A percentile compares a stretch with the other conserved stretches of the same genome.
Evolutionary conservation across 1,284 basidiomycete species (phyloP).

Genomic region (Vanrija humicola): DNA sequence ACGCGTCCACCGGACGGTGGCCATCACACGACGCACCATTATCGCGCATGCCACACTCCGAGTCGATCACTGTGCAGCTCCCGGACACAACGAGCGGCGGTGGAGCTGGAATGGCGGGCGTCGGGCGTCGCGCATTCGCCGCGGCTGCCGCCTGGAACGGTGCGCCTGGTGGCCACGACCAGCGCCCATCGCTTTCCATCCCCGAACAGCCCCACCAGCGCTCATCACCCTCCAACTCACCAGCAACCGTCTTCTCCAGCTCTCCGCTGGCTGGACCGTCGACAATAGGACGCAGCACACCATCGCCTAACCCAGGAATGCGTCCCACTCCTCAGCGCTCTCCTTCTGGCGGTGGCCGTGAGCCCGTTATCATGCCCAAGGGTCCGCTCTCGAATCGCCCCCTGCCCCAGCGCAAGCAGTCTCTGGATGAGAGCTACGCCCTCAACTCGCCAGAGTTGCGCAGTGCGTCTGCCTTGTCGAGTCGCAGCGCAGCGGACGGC

Average conservation of each 20-base stretch:
- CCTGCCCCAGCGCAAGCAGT: background rate
- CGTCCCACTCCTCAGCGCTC: background rate
- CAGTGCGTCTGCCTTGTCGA: background rate
- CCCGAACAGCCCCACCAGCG: background rate
- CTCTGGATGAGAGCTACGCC: constrained; percentile 2
- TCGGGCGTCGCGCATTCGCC: constrained; percentile 76
- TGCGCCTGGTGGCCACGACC: constrained; percentile 15
- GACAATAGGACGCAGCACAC: background rate
- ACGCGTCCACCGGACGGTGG: constrained; percentile 5
- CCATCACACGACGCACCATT: constrained; percentile 22
- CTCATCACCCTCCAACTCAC: background rate
- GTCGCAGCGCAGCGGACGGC: background rate
- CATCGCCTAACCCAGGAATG: constrained; percentile 2
- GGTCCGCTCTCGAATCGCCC: constrained; percentile 14
- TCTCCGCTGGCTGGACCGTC: background rate
- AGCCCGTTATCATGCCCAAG: constrained; percentile 22
- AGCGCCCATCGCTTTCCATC: constrained; percentile 1
- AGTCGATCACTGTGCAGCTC: constrained; percentile 11
- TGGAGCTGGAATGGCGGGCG: constrained; percentile 82
- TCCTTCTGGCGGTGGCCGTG: constrained; percentile 1
- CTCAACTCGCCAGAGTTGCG: background rate
- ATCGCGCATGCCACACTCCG: constrained; percentile 1
- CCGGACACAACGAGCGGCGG: constrained; percentile 71
- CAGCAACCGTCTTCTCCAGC: background rate
- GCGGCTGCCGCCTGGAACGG: constrained; percentile 59